These are phyloP conservation scores for Agaricus subrufescens DNA, from an alignment of 768 basidiomycete genomes.

Conservation along the genomic window DNA sequence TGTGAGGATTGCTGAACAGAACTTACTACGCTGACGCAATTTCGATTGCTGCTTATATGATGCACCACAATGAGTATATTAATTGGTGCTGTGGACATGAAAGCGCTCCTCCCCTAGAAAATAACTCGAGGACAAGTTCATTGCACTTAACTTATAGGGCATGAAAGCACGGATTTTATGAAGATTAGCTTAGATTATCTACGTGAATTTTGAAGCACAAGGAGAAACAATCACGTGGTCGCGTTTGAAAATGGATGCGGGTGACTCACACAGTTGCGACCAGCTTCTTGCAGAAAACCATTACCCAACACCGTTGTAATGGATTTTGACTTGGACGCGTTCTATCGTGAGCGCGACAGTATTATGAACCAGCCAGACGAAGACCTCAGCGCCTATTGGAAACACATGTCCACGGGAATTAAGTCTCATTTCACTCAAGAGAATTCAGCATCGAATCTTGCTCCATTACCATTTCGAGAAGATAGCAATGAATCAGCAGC, in stretches of 20 bases:
- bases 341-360: slow-evolving; percentile 51
- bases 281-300: not conserved
- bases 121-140: not conserved
- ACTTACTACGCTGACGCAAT: too few species aligned
- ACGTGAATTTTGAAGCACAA: too few species aligned
- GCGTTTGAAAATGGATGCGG: slow-evolving; percentile 3
- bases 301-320: slow-evolving; percentile 2
- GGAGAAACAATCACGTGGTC: slow-evolving; percentile 8
- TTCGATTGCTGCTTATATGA: too few species aligned
- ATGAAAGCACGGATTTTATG: not conserved
- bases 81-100: slow-evolving; percentile 1
- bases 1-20: not conserved
- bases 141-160: not conserved
- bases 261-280: not conserved
- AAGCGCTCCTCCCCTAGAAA: not conserved
- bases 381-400: slow-evolving; percentile 43
- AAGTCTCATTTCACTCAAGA: slow-evolving; percentile 4
- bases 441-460: not conserved
- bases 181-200: too few species aligned
- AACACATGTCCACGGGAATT: slow-evolving; percentile 19
- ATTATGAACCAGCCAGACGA: slow-evolving; percentile 52
- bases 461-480: slow-evolving; percentile 1
- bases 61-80: too few species aligned
- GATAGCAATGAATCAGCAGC: not conserved
- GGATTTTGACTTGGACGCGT: slow-evolving; percentile 36